Base-by-base conservation (phyloP, 768 basidiomycete species). In the Fomitopsis serialis region DNA sequence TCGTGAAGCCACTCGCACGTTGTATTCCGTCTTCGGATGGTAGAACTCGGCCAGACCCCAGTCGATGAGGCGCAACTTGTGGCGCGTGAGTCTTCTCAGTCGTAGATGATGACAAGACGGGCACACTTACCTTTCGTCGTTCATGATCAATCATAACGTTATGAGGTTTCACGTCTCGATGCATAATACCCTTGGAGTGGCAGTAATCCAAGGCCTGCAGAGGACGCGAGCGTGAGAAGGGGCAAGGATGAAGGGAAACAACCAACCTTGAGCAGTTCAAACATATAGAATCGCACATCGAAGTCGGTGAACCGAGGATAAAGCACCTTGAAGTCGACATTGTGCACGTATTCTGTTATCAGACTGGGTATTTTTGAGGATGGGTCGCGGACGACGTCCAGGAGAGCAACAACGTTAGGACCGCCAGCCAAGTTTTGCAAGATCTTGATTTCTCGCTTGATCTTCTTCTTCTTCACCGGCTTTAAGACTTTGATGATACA, bases 111-210 rank as follows among this genome's bases (percentile, higher is more conserved):
- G 21, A 27, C n/a, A 51, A 13, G 7, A 4, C 6, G 15, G 32
- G 48, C 37, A 21, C 19, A 42, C 46, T 23, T 64, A 92, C 94
- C 77, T 95, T 92, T 67, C 92, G 85, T 70, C 89, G 89, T 63
- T 98, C 93, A 67, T 98, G 95, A 70, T 98, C 96, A 70, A 98
- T 98, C 94, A 98, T 98, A 51, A 98, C 93, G 70, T 98, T 98
- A 72, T 97, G 94, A 12, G 96, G 96, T 67, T 98, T 98, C 54
- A 98, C 96, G 68, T 98, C 96, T 61, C 96, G 78, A 68, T 98
- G 95, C 93, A 98, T 98, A 68, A 98, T 98, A 9, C 96, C 96
- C 63, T 95, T 93, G 27, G 96, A 98, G 70, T 98, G 96, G 63
- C 96, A 98, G 69, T 85, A 98, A 71, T 98, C 96, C 66, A 98